A percentile compares a stretch with the other conserved stretches of the same genome.
Evolutionary conservation across 2,329 filamentous ascomycete species (phyloP).

Genomic region (Penicillium griseofulvum): DNA sequence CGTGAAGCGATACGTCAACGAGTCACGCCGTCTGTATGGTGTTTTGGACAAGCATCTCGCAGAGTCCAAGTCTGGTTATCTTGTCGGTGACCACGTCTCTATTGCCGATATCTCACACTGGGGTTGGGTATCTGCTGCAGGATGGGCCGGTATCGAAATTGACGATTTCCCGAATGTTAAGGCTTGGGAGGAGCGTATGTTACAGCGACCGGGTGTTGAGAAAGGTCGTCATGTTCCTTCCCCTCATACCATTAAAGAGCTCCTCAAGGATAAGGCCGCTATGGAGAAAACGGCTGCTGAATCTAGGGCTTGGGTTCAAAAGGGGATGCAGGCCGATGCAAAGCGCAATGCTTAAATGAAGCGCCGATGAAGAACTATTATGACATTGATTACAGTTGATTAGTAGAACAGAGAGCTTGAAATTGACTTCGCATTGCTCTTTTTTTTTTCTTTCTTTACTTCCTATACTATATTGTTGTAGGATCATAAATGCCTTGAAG

Average conservation of each 20-base stretch:
- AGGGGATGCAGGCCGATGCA: constrained; percentile 66
- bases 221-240: constrained; percentile 72
- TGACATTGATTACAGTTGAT: neutral
- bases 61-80: constrained; percentile 49
- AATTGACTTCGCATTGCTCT: neutral
- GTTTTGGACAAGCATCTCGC: constrained; percentile 71
- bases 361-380: neutral
- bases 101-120: constrained; percentile 74
- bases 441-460: no score
- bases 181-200: constrained; percentile 72
- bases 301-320: constrained; percentile 63
- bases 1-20: constrained; percentile 76
- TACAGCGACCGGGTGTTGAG: constrained; percentile 67
- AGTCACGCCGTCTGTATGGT: constrained; percentile 77
- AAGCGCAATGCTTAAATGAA: constrained; percentile 41
- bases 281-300: constrained; percentile 57
- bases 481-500: no score
- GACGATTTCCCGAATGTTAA: constrained; percentile 72
- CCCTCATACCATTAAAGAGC: constrained; percentile 60
- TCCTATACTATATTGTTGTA: no score
- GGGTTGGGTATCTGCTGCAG: constrained; percentile 68
- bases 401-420: neutral
- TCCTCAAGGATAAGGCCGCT: constrained; percentile 56
- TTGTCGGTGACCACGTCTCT: constrained; percentile 50
- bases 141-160: constrained; percentile 65